A percentile compares a stretch with the other conserved stretches of the same genome.
Conservation (phyloP, 2,329 filamentous ascomycete species). For the Pestalotiopsis sp. region DNA sequence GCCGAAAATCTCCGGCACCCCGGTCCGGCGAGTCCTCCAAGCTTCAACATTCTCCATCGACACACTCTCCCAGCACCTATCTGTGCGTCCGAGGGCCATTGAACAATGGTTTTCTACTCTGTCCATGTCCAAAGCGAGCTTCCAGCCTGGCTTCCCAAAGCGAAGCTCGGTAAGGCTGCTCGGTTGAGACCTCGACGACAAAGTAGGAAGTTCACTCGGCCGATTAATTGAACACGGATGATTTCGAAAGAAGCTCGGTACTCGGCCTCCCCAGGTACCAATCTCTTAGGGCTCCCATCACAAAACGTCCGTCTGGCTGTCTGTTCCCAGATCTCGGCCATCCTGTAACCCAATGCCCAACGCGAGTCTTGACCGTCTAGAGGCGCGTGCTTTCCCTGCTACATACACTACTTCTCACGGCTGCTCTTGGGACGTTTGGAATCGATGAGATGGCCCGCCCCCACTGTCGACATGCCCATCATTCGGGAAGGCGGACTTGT, state of each 20-base stretch:
- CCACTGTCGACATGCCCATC: slow-evolving; percentile 10
- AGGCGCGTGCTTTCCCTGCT: slow-evolving; percentile 1
- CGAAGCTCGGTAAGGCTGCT: slow-evolving; percentile 11
- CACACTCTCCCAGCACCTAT: slow-evolving; percentile 8
- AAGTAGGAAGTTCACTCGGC: slow-evolving; percentile 14
- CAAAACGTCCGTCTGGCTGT: slow-evolving; percentile 7
- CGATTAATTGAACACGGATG: slow-evolving; percentile 10
- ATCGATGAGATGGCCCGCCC: background rate
- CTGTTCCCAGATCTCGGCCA: background rate
- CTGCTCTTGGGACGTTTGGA: slow-evolving; percentile 2
- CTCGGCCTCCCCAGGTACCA: background rate
- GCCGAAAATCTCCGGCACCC: slow-evolving; percentile 27
- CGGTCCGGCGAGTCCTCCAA: slow-evolving; percentile 20
- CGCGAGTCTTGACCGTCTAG: background rate
- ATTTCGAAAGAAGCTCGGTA: slow-evolving; percentile 1
- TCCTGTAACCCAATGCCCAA: background rate
- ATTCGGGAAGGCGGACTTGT: slow-evolving; percentile 13
- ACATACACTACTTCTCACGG: background rate
- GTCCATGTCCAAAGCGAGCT: slow-evolving; percentile 17
- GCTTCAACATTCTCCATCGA: slow-evolving; percentile 17
- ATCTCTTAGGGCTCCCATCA: background rate
- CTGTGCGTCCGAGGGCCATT: background rate
- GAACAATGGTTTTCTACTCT: slow-evolving; percentile 12
- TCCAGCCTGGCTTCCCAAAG: slow-evolving; percentile 8
- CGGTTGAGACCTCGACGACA: slow-evolving; percentile 8